Conservation (phyloP, 2,329 filamentous ascomycete genomes). For the Exophiala bonariae region DNA sequence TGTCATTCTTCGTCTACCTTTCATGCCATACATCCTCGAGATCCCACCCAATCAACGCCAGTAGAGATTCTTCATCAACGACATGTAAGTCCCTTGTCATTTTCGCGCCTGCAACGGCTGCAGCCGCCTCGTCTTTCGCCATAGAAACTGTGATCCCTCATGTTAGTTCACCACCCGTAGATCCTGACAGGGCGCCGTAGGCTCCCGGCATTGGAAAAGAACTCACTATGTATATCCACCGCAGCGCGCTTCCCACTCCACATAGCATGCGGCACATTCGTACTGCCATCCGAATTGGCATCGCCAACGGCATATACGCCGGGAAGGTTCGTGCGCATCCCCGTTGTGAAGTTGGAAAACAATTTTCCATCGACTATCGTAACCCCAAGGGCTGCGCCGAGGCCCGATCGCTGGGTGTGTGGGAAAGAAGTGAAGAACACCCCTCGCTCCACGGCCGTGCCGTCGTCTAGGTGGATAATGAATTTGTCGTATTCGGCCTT, state of each 20-base stretch:
- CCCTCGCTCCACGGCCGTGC: conserved; percentile 45
- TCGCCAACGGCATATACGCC: conserved; percentile 62
- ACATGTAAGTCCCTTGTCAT: conserved; percentile 30
- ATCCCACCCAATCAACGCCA: conserved; percentile 31
- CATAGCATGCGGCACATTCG: conserved; percentile 63
- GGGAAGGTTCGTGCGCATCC: conserved; percentile 51
- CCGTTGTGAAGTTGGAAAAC: conserved; percentile 41
- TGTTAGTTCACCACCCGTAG: conserved; percentile 18
- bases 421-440: conserved; percentile 56
- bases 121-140: conserved; percentile 32
- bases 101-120: conserved; percentile 26
- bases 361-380: conserved; percentile 47
- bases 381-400: conserved; percentile 50
- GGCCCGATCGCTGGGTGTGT: conserved; percentile 47
- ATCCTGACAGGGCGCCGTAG: no score
- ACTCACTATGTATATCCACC: conserved; percentile 58
- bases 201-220: background rate
- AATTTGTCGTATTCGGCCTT: conserved; percentile 56
- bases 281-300: conserved; percentile 59
- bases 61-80: background rate
- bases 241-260: conserved; percentile 60
- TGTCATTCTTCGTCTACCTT: no score
- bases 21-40: conserved; percentile 32
- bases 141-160: conserved; percentile 32
- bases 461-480: conserved; percentile 53